phyloP scores from a whole-genome alignment of 805 yeast species.

The Candida gorgasii region DNA sequence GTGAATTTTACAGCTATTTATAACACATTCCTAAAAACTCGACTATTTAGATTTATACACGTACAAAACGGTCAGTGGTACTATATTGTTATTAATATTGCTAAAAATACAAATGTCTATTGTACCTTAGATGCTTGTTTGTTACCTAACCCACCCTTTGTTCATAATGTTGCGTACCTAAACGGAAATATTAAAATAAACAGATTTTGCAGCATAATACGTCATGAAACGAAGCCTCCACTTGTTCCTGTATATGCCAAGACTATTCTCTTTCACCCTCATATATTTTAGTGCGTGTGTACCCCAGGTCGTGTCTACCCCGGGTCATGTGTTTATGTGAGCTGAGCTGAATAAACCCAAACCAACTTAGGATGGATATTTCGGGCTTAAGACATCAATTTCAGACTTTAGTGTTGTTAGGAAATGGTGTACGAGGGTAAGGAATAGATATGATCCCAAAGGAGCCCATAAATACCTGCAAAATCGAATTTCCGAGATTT shows the following conservation, averaged over 20 bases:
- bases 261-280: too few species aligned
- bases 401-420: not conserved
- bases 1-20: not conserved
- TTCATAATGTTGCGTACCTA: not conserved
- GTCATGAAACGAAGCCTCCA: constrained; percentile 2
- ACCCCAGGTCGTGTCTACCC: too few species aligned
- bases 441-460: too few species aligned
- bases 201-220: constrained; percentile 3
- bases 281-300: too few species aligned
- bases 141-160: not conserved
- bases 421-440: too few species aligned
- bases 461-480: too few species aligned
- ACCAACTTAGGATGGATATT: not conserved
- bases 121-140: not conserved
- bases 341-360: not conserved
- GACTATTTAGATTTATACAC: not conserved
- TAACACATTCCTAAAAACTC: not conserved
- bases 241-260: not conserved
- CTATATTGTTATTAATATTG: not conserved
- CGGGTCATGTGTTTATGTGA: not conserved
- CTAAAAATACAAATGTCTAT: not conserved
- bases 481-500: not conserved
- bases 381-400: not conserved
- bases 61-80: not conserved
- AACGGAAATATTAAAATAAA: constrained; percentile 2